These are phyloP conservation scores for Lachancea sp. DNA, from an alignment of 805 yeast genomes.

Conservation along the genomic window DNA sequence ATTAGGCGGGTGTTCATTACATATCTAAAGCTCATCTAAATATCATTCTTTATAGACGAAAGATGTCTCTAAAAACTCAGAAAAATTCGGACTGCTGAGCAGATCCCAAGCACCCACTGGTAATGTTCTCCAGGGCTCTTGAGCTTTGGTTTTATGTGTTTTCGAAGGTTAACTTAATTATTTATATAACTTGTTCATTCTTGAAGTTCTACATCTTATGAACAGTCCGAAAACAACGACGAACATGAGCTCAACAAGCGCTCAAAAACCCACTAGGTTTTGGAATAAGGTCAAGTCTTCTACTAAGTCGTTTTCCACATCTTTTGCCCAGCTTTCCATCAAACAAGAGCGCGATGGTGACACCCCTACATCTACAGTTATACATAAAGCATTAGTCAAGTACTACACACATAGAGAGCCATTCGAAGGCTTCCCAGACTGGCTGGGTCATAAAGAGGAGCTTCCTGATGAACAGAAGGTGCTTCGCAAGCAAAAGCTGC, in stretches of 20 bases:
- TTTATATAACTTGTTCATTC: too few species aligned
- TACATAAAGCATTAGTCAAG: conserved; percentile 40
- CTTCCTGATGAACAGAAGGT: conserved; percentile 30
- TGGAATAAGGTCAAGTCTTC: conserved; percentile 31
- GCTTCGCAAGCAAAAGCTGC: conserved; percentile 23
- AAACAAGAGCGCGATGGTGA: conserved; percentile 39
- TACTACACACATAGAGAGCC: conserved; percentile 33
- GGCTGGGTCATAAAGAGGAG: conserved; percentile 34
- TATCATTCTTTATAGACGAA: too few species aligned
- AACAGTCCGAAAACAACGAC: background rate
- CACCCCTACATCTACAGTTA: conserved; percentile 37
- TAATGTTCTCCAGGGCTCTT: too few species aligned
- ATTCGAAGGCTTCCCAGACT: conserved; percentile 33
- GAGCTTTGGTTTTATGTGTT: too few species aligned
- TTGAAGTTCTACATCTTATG: too few species aligned
- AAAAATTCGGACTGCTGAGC: too few species aligned
- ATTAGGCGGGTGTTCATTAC: conserved; percentile 25
- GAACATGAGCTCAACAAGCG: conserved; percentile 1
- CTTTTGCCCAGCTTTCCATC: conserved; percentile 23
- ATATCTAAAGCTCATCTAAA: too few species aligned
- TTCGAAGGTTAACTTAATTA: too few species aligned
- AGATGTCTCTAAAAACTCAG: background rate
- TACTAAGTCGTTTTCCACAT: conserved; percentile 27
- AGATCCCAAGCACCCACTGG: too few species aligned
- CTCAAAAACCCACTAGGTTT: conserved; percentile 16